Percentiles rank a stretch among this genome's conserved stretches.
These are phyloP conservation scores for Chaetomiaceae sp. DNA, from an alignment of 2,329 filamentous ascomycete genomes.

Conservation along the genomic window DNA sequence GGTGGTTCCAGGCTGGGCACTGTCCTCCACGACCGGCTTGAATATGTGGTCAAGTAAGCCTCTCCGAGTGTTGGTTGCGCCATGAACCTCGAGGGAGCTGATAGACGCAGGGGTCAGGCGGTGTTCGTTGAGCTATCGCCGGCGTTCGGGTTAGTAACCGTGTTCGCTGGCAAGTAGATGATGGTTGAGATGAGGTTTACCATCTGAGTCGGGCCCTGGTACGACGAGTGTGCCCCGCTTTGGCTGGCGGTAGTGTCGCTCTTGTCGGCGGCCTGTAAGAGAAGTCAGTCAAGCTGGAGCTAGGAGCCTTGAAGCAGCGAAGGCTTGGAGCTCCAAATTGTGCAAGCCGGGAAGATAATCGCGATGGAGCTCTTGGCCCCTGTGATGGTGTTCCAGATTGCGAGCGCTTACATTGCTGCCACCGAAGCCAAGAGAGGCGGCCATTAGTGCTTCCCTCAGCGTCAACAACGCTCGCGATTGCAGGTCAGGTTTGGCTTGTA, in stretches of 20 bases:
- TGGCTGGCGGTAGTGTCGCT: slow-evolving; percentile 1
- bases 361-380: too few species aligned
- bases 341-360: too few species aligned
- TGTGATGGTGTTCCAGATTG: too few species aligned
- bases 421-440: slow-evolving; percentile 15
- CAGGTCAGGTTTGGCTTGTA: neutral
- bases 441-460: slow-evolving; percentile 18
- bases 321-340: neutral
- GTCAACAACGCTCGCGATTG: slow-evolving; percentile 1
- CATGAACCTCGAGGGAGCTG: slow-evolving; percentile 77
- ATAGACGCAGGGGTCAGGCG: slow-evolving; percentile 83
- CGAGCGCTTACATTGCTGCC: slow-evolving; percentile 20
- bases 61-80: slow-evolving; percentile 76
- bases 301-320: neutral
- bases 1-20: slow-evolving; percentile 65
- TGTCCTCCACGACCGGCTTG: slow-evolving; percentile 67
- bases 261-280: slow-evolving; percentile 13
- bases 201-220: slow-evolving; percentile 12
- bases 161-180: neutral
- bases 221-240: neutral
- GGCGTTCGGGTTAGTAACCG: neutral
- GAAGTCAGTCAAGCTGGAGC: slow-evolving; percentile 1
- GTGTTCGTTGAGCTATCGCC: slow-evolving; percentile 67
- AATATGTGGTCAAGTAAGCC: slow-evolving; percentile 80
- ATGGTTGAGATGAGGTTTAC: slow-evolving; percentile 3